phyloP scores from a whole-genome alignment of 345 rosid species.

The Eucalyptus tenuipes region DNA sequence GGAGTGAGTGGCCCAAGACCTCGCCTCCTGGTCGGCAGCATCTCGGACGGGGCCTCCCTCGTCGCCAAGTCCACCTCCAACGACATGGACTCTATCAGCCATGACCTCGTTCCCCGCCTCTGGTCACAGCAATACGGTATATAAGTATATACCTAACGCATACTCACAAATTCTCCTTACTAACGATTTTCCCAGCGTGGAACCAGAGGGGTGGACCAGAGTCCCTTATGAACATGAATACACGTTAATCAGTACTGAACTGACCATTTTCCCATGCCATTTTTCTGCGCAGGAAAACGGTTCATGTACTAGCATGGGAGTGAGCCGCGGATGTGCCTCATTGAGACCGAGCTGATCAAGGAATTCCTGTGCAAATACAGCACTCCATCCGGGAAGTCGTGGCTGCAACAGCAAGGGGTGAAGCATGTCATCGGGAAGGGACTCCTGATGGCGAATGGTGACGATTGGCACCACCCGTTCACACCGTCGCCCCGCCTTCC shows the following conservation, averaged over 20 bases:
- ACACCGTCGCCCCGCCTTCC: constrained; percentile 48
- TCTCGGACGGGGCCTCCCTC: constrained; percentile 46
- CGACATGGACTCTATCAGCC: constrained; percentile 49
- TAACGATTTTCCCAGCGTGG: background rate
- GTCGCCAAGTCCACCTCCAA: constrained; percentile 47
- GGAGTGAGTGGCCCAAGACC: constrained; percentile 88
- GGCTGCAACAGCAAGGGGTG: constrained; percentile 86
- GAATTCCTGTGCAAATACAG: constrained; percentile 62
- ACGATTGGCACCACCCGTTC: constrained; percentile 39
- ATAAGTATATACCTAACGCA: background rate
- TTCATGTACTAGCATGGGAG: constrained; percentile 80
- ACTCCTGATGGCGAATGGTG: constrained; percentile 22
- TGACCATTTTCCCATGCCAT: background rate
- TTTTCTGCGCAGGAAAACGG: constrained; percentile 47
- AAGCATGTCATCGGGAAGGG: constrained; percentile 83
- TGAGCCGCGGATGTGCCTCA: constrained; percentile 78
- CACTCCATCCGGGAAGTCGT: constrained; percentile 66
- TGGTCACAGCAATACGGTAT: constrained; percentile 83
- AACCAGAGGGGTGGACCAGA: background rate
- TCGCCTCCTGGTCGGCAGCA: constrained; percentile 62
- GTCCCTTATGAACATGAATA: background rate
- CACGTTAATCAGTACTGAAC: background rate
- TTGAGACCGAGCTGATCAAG: constrained; percentile 67
- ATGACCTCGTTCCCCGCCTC: constrained; percentile 68
- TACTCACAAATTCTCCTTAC: too few relatives aligned